phyloP scores from a whole-genome alignment of 2,329 filamentous ascomycete species.

The Byssoonygena ceratinophila region DNA sequence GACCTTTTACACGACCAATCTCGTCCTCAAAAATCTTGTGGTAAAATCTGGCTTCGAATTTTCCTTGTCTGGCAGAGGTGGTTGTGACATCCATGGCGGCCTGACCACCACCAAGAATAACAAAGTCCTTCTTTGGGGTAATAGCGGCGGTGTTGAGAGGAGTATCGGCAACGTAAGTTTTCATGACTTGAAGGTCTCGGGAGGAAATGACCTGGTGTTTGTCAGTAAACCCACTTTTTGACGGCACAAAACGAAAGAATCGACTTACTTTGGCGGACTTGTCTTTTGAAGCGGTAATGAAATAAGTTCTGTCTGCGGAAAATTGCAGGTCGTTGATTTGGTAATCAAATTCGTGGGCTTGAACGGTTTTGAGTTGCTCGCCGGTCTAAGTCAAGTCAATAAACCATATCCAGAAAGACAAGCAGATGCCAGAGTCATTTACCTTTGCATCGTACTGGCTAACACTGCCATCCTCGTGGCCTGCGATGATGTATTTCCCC shows the following conservation, averaged over 20 bases:
- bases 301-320: constrained; percentile 87
- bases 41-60: constrained; percentile 99
- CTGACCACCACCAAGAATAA: constrained; percentile 95
- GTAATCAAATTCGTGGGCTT: constrained; percentile 73
- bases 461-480: constrained; percentile 90
- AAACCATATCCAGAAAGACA: background rate
- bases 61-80: constrained; percentile 85
- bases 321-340: constrained; percentile 91
- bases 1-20: constrained; percentile 89
- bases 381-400: constrained; percentile 47
- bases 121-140: constrained; percentile 91
- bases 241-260: background rate
- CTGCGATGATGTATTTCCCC: constrained; percentile 90
- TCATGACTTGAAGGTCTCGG: constrained; percentile 79
- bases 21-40: constrained; percentile 99
- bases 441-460: constrained; percentile 87
- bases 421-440: constrained; percentile 19
- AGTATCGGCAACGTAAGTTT: constrained; percentile 85
- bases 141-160: constrained; percentile 93
- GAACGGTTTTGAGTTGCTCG: constrained; percentile 68
- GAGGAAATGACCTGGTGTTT: constrained; percentile 61
- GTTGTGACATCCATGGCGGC: constrained; percentile 98
- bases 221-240: background rate
- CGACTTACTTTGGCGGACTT: constrained; percentile 74
- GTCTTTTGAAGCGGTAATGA: constrained; percentile 97